These are phyloP conservation scores for Digitaria exilis DNA, from an alignment of 202 grass and related monocot species.

Conservation along the genomic window DNA sequence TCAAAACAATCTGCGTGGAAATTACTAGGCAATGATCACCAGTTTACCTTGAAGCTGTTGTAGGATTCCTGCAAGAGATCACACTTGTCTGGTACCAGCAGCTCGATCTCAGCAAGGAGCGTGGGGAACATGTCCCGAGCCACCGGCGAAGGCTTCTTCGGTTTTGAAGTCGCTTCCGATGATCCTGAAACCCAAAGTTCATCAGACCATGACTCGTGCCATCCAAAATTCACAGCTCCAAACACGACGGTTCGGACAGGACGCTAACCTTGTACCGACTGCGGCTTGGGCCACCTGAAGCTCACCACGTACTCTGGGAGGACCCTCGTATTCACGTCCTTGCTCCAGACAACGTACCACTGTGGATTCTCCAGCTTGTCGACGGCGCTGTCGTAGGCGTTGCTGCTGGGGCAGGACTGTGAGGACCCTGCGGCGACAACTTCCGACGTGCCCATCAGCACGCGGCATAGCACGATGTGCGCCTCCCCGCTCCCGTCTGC, in stretches of 20 bases:
- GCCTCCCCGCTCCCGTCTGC: conserved; percentile 60
- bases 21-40: background rate
- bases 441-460: conserved; percentile 73
- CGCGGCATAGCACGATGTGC: conserved; percentile 83
- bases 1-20: background rate
- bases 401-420: conserved; percentile 65
- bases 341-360: conserved; percentile 87
- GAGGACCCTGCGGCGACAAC: conserved; percentile 48
- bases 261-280: conserved; percentile 27
- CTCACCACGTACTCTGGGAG: conserved; percentile 83
- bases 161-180: conserved; percentile 10
- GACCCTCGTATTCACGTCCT: conserved; percentile 78
- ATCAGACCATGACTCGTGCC: background rate
- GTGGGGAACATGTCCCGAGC: conserved; percentile 51
- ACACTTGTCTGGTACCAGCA: conserved; percentile 39
- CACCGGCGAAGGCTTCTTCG: conserved; percentile 21
- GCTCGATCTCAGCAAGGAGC: conserved; percentile 65
- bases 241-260: background rate
- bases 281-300: conserved; percentile 61
- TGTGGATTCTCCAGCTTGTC: conserved; percentile 62
- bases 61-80: conserved; percentile 45
- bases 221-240: background rate
- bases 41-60: conserved; percentile 67
- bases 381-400: conserved; percentile 66
- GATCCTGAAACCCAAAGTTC: conserved; percentile 38